Percentiles rank a stretch among this genome's conserved stretches.
These are phyloP conservation scores for Glomus cerebriforme DNA, from an alignment of 192 early-diverging fungal genomes.

Conservation along the genomic window DNA sequence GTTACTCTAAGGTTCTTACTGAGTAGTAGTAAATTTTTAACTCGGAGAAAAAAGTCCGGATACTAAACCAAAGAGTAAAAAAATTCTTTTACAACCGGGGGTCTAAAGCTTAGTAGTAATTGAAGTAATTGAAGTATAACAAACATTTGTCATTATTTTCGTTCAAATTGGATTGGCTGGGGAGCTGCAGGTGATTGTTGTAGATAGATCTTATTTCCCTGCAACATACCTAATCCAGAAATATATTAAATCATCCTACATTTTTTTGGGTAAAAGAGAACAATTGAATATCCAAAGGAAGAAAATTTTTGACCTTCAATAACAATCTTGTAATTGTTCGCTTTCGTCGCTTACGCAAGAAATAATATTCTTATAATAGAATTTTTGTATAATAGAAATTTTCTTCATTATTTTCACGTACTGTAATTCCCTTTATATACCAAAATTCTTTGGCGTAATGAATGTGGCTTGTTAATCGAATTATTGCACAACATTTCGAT, in stretches of 20 bases:
- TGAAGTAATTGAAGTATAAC: too few relatives aligned
- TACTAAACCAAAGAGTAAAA: too few relatives aligned
- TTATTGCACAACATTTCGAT: neutral
- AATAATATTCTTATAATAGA: neutral
- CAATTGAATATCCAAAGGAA: neutral
- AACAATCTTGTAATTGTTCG: neutral
- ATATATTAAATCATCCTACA: neutral
- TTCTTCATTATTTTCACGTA: neutral
- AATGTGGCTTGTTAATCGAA: neutral
- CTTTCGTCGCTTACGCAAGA: neutral
- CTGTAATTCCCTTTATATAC: neutral
- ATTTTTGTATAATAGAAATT: neutral
- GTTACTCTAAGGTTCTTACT: too few relatives aligned
- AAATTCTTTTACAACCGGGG: too few relatives aligned
- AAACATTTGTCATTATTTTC: neutral
- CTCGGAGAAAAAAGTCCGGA: too few relatives aligned
- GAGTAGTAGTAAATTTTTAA: too few relatives aligned
- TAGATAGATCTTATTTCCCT: neutral
- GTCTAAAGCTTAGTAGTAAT: neutral
- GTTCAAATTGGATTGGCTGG: slow-evolving; percentile 6
- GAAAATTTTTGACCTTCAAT: neutral
- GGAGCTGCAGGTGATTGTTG: neutral
- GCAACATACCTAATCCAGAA: neutral
- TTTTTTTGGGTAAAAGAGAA: neutral
- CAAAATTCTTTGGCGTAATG: neutral